These are phyloP conservation scores for Lepraria neglecta DNA, from an alignment of 495 filamentous ascomycete genomes.

Conservation along the genomic window DNA sequence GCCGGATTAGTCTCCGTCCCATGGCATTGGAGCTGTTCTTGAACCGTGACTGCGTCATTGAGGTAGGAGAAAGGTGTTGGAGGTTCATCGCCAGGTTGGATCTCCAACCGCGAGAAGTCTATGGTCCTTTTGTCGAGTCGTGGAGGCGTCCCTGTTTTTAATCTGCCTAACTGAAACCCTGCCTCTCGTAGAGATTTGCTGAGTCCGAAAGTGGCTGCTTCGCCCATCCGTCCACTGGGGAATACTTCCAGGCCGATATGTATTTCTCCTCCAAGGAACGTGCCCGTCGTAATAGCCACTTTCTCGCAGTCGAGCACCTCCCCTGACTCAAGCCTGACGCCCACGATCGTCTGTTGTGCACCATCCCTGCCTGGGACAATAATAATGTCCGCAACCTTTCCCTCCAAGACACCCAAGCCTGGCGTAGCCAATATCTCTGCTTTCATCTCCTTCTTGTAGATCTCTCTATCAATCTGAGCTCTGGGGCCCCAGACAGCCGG, in stretches of 20 bases:
- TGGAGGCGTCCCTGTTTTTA: constrained; percentile 95
- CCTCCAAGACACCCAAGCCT: constrained; percentile 71
- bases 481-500: constrained; percentile 95
- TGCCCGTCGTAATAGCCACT: constrained; percentile 93
- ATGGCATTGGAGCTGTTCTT: constrained; percentile 76
- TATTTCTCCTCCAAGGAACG: constrained; percentile 93
- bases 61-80: constrained; percentile 90
- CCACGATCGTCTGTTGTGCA: constrained; percentile 63
- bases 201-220: constrained; percentile 87
- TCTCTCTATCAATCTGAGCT: constrained; percentile 87
- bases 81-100: constrained; percentile 75
- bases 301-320: constrained; percentile 72
- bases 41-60: constrained; percentile 65
- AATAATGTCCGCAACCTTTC: constrained; percentile 89
- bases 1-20: constrained; percentile 76
- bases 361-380: constrained; percentile 43
- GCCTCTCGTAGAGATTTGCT: constrained; percentile 86
- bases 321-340: constrained; percentile 82
- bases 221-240: constrained; percentile 87
- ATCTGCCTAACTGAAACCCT: constrained; percentile 81
- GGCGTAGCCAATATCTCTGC: constrained; percentile 73
- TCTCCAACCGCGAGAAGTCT: constrained; percentile 62
- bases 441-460: constrained; percentile 89
- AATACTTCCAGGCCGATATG: constrained; percentile 82
- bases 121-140: constrained; percentile 78